Evolutionary conservation across 306 rosid genomes (phyloP).

Genomic region (Glycine tomentella): DNA sequence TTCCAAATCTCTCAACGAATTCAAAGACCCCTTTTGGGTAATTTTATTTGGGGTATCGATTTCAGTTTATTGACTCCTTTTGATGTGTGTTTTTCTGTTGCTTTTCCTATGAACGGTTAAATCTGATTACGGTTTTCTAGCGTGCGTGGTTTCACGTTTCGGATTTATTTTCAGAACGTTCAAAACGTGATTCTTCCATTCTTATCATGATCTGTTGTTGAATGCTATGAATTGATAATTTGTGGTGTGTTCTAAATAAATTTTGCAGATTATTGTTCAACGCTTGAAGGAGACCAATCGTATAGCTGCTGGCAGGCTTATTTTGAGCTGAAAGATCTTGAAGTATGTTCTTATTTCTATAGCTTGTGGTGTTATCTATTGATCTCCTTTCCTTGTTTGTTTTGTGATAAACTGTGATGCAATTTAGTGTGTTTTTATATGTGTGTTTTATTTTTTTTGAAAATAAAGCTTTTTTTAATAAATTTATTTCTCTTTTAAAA

Average conservation of each 20-base stretch:
- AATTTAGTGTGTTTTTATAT: neutral
- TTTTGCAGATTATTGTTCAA: slow-evolving; percentile 75
- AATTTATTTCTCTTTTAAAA: neutral
- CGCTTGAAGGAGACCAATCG: slow-evolving; percentile 87
- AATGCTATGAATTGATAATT: neutral
- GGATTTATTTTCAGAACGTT: too few species aligned
- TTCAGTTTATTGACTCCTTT: neutral
- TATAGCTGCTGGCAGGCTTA: slow-evolving; percentile 94
- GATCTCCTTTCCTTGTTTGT: neutral
- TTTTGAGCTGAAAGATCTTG: slow-evolving; percentile 86
- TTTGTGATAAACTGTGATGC: neutral
- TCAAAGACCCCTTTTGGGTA: neutral
- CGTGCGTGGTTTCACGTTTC: too few species aligned
- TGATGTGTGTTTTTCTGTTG: neutral
- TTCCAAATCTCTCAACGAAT: neutral
- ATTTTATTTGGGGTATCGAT: neutral
- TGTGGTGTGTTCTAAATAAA: neutral
- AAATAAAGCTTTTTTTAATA: neutral
- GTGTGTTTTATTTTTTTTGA: neutral
- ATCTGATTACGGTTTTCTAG: too few species aligned
- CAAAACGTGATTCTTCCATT: too few species aligned
- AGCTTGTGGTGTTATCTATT: neutral
- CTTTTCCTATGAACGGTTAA: neutral
- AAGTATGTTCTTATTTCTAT: slow-evolving; percentile 53
- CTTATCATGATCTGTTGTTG: neutral